Evolutionary conservation across 1,284 basidiomycete species (phyloP).

Genomic region (Trichosporon sp.): DNA sequence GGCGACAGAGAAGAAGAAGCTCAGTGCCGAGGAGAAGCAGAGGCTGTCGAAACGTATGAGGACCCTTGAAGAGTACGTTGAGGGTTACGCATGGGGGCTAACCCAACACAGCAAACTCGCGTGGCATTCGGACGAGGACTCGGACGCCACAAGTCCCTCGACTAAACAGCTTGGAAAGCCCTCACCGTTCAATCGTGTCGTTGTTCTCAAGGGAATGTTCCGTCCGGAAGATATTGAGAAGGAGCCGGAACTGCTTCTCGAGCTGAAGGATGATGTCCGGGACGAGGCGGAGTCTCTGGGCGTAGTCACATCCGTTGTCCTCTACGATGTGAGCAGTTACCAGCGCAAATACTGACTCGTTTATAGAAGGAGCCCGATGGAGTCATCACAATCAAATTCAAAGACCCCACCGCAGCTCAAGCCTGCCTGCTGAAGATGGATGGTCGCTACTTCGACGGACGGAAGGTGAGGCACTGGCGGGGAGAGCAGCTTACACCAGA

Average conservation of each 20-base stretch:
- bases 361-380: conserved; percentile 86
- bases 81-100: background rate
- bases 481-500: conserved; percentile 44
- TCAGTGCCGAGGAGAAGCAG: conserved; percentile 77
- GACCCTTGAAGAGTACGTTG: conserved; percentile 78
- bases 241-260: conserved; percentile 78
- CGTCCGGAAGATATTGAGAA: conserved; percentile 81
- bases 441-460: conserved; percentile 85
- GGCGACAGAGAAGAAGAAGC: conserved; percentile 65
- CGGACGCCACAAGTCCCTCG: conserved; percentile 43
- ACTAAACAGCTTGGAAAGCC: conserved; percentile 40
- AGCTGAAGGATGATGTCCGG: conserved; percentile 36
- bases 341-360: conserved; percentile 4
- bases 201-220: conserved; percentile 96
- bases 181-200: conserved; percentile 72
- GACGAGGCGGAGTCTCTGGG: conserved; percentile 82
- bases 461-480: conserved; percentile 50
- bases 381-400: conserved; percentile 94
- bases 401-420: conserved; percentile 79
- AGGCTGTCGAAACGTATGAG: conserved; percentile 75
- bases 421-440: conserved; percentile 96
- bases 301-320: conserved; percentile 93
- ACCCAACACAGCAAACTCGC: conserved; percentile 47
- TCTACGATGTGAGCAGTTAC: conserved; percentile 80
- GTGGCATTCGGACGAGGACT: conserved; percentile 51